Percentiles rank a stretch among this genome's conserved stretches.
Evolutionary conservation across 1,139 yeast genomes (phyloP).

Genomic region (Wickerhamomyces sp.): DNA sequence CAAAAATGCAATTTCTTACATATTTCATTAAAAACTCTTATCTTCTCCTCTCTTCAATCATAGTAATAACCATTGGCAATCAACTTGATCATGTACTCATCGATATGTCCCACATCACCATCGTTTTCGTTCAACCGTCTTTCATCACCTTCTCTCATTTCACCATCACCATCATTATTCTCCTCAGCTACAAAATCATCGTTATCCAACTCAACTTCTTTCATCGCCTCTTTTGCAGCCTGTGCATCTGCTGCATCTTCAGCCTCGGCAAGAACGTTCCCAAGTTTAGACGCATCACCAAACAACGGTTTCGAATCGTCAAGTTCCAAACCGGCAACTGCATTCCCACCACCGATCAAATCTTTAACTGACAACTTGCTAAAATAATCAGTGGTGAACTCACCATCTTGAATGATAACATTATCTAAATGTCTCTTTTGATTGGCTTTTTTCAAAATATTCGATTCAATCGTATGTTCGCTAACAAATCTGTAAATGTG

Average conservation of each 20-base stretch:
- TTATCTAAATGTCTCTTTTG: conserved; percentile 94
- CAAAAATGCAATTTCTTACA: too few species aligned
- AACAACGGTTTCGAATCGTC: conserved; percentile 31
- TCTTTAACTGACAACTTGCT: conserved; percentile 88
- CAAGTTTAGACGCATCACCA: conserved; percentile 44
- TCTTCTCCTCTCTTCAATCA: conserved; percentile 33
- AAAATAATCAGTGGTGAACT: conserved; percentile 94
- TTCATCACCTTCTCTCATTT: conserved; percentile 17
- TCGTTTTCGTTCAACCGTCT: too few species aligned
- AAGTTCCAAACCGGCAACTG: conserved; percentile 29
- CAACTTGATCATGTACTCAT: conserved; percentile 91
- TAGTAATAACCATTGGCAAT: conserved; percentile 78
- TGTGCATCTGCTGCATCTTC: conserved; percentile 95
- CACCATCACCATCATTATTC: conserved; percentile 19
- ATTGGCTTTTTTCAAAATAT: conserved; percentile 89
- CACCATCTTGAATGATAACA: conserved; percentile 97
- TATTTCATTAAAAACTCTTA: too few species aligned
- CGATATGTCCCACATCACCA: conserved; percentile 80
- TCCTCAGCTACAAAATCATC: conserved; percentile 67
- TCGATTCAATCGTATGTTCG: conserved; percentile 94
- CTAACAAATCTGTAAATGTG: conserved; percentile 95
- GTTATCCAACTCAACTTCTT: conserved; percentile 77
- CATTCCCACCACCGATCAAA: conserved; percentile 69
- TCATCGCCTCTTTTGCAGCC: conserved; percentile 88
- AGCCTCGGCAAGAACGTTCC: conserved; percentile 77